phyloP scores from a whole-genome alignment of 1,139 yeast species.

The Debaryomyces nepalensis region DNA sequence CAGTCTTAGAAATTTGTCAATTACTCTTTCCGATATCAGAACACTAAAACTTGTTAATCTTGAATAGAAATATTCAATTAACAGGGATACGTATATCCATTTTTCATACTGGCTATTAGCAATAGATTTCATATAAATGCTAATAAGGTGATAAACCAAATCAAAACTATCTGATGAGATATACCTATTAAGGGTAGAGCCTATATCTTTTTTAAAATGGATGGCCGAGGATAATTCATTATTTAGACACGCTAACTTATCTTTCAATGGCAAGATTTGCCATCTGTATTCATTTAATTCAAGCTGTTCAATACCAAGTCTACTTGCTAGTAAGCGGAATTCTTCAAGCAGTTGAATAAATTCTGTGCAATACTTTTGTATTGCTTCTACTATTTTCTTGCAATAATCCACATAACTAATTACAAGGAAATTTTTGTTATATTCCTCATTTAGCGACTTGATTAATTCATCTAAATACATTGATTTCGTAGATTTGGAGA shows the following conservation, averaged over 20 bases:
- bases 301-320: slow-evolving; percentile 35
- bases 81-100: slow-evolving; percentile 34
- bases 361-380: slow-evolving; percentile 29
- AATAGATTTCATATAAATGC: slow-evolving; percentile 35
- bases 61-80: slow-evolving; percentile 28
- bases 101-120: slow-evolving; percentile 25
- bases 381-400: slow-evolving; percentile 28
- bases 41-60: slow-evolving; percentile 25
- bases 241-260: slow-evolving; percentile 33
- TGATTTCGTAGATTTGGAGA: slow-evolving; percentile 22
- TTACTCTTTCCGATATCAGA: slow-evolving; percentile 23
- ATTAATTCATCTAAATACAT: slow-evolving; percentile 29
- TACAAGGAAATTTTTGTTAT: slow-evolving; percentile 30
- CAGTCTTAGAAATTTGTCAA: slow-evolving; percentile 28
- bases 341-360: slow-evolving; percentile 21
- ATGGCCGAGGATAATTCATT: slow-evolving; percentile 32
- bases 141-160: slow-evolving; percentile 34
- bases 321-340: slow-evolving; percentile 30
- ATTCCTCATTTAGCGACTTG: slow-evolving; percentile 33
- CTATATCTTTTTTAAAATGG: slow-evolving; percentile 25
- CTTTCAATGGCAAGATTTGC: slow-evolving; percentile 28
- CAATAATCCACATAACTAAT: slow-evolving; percentile 36
- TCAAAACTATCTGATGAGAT: slow-evolving; percentile 27
- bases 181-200: slow-evolving; percentile 29
- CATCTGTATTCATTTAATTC: slow-evolving; percentile 33